Evolutionary conservation across 768 basidiomycete species (phyloP), one percentile per base, ranked within the genome.

Genomic region (Galerina sulciceps): DNA sequence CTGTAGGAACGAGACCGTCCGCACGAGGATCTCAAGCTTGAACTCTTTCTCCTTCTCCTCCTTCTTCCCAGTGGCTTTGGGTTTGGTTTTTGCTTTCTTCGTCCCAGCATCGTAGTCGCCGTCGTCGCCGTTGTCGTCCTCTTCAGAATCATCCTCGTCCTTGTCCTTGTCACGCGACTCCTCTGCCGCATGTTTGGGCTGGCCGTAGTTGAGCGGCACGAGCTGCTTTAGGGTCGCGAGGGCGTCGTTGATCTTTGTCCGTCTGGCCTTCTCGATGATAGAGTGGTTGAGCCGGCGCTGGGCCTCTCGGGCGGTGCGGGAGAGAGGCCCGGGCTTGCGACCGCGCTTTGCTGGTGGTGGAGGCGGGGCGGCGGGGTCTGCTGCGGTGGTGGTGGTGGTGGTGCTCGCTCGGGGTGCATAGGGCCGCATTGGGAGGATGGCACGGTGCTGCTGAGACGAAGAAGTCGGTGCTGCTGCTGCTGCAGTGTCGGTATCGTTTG

Each of bases 231-330:
- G 75, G 2, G 88, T 85, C 2, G 88, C 81, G 5, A 98, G 81
- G 0, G 95, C 93, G 51, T 93, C 89, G 69, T 99, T 99, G 63
- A 99, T 98, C 82, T 97, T 97, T 10, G 96, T 96, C 58, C 96
- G 81, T 31, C 96, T 79, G 0, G 95, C 87, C 69, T 96, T 92
- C 76, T 99, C 96, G 70, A 99, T 99, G 61, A 95, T 86, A 5
- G 90, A 93, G 68, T 99, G 96, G 74, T 97, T 97, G 36, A 93
- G 85, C 71, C 96, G 94, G 52, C 96, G 86, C 73, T 93, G 88
- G 2, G 89, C 84, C 74, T 96, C 94, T 46, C 95, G 82, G 31
- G 90, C 90, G 13, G 84, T 83, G 59, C 91, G 88, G 15, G 90
- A 90, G 45, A 91, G 73, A 9, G 84, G 80, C 9, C 87, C 87